Percentiles rank a stretch among this genome's conserved stretches.
These are phyloP conservation scores for Solanum appendiculatum DNA, from an alignment of 257 asterid species.

Conservation along the genomic window DNA sequence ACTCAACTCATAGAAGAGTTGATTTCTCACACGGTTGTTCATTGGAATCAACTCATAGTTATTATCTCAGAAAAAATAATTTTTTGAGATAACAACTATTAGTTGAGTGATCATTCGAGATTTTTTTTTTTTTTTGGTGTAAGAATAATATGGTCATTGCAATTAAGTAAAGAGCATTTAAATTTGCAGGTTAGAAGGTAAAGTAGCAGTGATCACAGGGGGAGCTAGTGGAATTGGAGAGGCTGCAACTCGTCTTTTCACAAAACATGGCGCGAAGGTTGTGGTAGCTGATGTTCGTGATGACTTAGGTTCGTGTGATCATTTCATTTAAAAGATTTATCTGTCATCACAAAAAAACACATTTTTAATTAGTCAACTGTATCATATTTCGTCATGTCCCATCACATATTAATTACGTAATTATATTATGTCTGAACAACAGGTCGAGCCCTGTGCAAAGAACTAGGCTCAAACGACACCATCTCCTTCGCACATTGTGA, in stretches of 20 bases:
- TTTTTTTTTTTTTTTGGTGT: not conserved
- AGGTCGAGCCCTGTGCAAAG: conserved; percentile 5
- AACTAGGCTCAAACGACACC: not conserved
- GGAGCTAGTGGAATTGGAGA: conserved; percentile 27
- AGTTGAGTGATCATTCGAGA: not conserved
- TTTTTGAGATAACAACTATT: not conserved
- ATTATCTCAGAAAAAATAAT: no score
- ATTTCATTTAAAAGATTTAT: not conserved
- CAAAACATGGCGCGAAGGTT: conserved; percentile 22
- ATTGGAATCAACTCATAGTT: not conserved
- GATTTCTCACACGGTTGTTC: no score
- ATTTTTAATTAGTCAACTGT: not conserved
- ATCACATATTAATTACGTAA: not conserved
- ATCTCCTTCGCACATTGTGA: conserved; percentile 17
- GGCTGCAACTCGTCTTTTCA: conserved; percentile 10
- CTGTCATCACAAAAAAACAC: accelerated
- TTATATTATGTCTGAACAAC: not conserved
- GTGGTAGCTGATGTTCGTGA: conserved; percentile 18
- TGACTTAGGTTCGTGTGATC: not conserved
- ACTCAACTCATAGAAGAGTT: no score
- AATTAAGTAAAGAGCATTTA: not conserved
- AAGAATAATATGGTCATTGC: not conserved
- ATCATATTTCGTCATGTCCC: not conserved
- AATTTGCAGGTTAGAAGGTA: conserved; percentile 22
- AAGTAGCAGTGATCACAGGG: conserved; percentile 29